A percentile compares a stretch with the other conserved stretches of the same genome.
phyloP scores from a whole-genome alignment of 2,329 filamentous ascomycete species.

The Neopestalotiopsis rosae region DNA sequence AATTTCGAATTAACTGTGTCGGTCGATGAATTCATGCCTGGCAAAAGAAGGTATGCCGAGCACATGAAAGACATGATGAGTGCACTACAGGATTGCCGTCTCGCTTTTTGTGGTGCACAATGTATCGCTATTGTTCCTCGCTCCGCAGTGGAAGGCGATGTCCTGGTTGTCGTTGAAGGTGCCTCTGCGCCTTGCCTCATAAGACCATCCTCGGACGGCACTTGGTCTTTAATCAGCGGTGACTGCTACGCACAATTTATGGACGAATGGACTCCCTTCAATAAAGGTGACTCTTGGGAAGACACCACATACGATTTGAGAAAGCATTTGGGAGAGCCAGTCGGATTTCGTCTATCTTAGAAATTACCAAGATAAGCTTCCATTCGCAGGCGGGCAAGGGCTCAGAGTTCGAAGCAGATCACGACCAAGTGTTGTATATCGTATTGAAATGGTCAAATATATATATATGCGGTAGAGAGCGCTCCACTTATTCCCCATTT shows the following conservation, averaged over 20 bases:
- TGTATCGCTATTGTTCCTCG: neutral
- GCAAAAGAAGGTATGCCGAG: neutral
- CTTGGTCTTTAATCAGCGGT: neutral
- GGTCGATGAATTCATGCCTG: neutral
- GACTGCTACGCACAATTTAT: neutral
- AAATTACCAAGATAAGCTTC: no score
- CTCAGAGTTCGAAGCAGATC: no score
- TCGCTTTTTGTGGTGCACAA: neutral
- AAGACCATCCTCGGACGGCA: neutral
- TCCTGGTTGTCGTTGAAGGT: neutral
- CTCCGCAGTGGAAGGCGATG: neutral
- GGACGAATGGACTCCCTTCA: no score
- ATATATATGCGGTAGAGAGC: no score
- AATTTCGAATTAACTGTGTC: neutral
- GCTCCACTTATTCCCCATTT: no score
- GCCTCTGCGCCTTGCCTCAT: neutral
- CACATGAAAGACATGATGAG: neutral
- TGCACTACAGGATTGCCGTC: neutral
- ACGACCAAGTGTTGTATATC: no score
- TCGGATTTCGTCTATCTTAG: no score
- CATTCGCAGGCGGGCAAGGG: no score
- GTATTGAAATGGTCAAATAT: no score
- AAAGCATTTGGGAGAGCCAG: no score
- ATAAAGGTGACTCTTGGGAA: no score
- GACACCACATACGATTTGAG: no score